Percentiles rank a stretch among this genome's conserved stretches.
phyloP scores from a whole-genome alignment of 495 filamentous ascomycete species.

The Neurospora intermedia region DNA sequence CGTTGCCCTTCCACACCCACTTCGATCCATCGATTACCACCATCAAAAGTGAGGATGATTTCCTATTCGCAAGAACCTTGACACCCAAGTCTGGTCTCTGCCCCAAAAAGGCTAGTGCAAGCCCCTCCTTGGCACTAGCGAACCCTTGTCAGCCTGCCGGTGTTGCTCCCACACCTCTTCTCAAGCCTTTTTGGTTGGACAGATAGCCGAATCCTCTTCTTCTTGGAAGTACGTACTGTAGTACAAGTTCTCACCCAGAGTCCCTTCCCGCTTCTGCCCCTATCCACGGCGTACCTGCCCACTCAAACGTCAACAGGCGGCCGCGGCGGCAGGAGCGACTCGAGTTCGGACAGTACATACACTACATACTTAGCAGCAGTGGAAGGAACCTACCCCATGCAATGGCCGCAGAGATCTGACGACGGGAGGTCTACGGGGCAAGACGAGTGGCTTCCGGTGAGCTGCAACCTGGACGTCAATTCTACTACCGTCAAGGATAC shows the following conservation, averaged over 20 bases:
- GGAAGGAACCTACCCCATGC: background rate
- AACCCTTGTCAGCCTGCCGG: constrained; percentile 14
- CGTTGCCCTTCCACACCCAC: background rate
- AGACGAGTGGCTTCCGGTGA: background rate
- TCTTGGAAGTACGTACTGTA: background rate
- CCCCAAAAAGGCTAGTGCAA: constrained; percentile 5
- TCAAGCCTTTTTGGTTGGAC: background rate
- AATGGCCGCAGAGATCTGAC: background rate
- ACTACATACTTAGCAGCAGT: background rate
- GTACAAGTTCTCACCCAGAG: background rate
- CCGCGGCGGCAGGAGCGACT: background rate
- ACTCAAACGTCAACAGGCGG: background rate
- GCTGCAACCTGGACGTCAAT: background rate
- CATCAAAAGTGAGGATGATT: background rate
- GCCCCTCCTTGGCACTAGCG: constrained; percentile 6
- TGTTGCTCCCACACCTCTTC: constrained; percentile 13
- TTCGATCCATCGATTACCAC: background rate
- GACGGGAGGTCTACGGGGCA: background rate
- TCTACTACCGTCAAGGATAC: background rate
- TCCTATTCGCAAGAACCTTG: constrained; percentile 4
- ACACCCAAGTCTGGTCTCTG: background rate
- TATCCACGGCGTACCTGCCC: background rate
- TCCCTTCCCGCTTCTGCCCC: background rate
- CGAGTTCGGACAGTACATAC: background rate
- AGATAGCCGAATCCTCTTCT: background rate